Percentiles rank a stretch among this genome's conserved stretches.
Conservation (phyloP, 2,329 filamentous ascomycete genomes). For the Cryphonectria parasitica region DNA sequence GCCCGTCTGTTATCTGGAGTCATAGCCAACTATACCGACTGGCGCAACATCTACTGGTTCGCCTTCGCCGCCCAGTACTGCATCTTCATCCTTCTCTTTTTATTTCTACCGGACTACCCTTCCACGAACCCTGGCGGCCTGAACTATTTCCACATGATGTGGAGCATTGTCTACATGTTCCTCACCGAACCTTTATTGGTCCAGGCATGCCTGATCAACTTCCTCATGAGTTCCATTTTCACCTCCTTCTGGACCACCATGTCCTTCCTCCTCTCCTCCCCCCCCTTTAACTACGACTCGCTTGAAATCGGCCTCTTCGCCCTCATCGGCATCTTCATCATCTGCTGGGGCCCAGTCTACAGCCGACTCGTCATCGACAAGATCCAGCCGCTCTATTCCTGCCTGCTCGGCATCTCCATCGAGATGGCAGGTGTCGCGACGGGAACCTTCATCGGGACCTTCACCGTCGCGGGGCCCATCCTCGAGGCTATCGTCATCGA, state of each 20-base stretch:
- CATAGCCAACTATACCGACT: slow-evolving; percentile 72
- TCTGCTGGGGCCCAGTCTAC: slow-evolving; percentile 70
- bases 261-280: slow-evolving; percentile 74
- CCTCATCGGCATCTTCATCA: slow-evolving; percentile 73
- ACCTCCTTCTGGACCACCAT: slow-evolving; percentile 66
- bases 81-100: slow-evolving; percentile 67
- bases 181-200: slow-evolving; percentile 69
- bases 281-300: slow-evolving; percentile 70
- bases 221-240: slow-evolving; percentile 59
- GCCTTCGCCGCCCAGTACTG: slow-evolving; percentile 71
- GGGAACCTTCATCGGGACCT: slow-evolving; percentile 70
- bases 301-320: slow-evolving; percentile 78
- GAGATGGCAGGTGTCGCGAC: slow-evolving; percentile 65
- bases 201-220: slow-evolving; percentile 69
- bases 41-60: slow-evolving; percentile 81
- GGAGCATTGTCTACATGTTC: slow-evolving; percentile 66
- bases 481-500: slow-evolving; percentile 74
- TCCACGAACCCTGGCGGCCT: slow-evolving; percentile 68
- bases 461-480: slow-evolving; percentile 71
- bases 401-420: slow-evolving; percentile 63
- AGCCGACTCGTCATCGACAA: slow-evolving; percentile 71
- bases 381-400: slow-evolving; percentile 69
- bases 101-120: slow-evolving; percentile 82
- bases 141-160: slow-evolving; percentile 68
- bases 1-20: slow-evolving; percentile 77